Percentiles rank a stretch among this genome's conserved stretches.
Conservation (phyloP, 805 yeast species). For the Pichia cabralensis region DNA sequence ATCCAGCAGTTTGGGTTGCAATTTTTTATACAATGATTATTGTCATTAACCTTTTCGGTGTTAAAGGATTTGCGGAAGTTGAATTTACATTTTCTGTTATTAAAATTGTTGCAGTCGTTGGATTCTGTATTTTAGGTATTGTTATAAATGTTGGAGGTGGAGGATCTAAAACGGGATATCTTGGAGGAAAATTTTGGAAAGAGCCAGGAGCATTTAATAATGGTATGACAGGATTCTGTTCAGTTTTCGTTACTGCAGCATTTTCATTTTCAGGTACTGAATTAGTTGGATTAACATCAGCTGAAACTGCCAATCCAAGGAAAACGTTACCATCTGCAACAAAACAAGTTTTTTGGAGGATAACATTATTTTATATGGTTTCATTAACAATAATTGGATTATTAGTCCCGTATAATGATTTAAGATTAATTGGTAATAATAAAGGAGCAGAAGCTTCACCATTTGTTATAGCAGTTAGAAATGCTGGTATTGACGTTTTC, state of each 20-base stretch:
- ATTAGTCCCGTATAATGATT: constrained; percentile 45
- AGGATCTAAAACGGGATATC: constrained; percentile 39
- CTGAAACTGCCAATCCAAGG: constrained; percentile 48
- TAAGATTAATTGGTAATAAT: constrained; percentile 36
- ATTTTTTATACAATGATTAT: constrained; percentile 39
- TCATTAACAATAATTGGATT: constrained; percentile 43
- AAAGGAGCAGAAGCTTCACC: constrained; percentile 54
- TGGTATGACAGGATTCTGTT: constrained; percentile 49
- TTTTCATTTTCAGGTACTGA: constrained; percentile 57
- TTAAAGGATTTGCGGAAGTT: constrained; percentile 54
- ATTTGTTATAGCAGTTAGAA: constrained; percentile 51
- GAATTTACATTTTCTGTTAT: constrained; percentile 43
- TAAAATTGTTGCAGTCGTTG: constrained; percentile 44
- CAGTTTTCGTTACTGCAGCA: constrained; percentile 47
- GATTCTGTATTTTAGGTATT: constrained; percentile 44
- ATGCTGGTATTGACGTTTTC: constrained; percentile 45
- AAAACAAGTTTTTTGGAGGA: constrained; percentile 51
- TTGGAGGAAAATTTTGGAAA: constrained; percentile 50
- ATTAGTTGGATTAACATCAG: constrained; percentile 49
- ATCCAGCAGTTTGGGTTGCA: constrained; percentile 43
- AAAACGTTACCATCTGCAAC: constrained; percentile 49
- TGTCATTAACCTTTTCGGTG: constrained; percentile 44
- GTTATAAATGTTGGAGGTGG: constrained; percentile 51
- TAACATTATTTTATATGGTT: constrained; percentile 41
- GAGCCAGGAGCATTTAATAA: constrained; percentile 43